Conservation (phyloP, 768 basidiomycete genomes). For the Strobilomyces dryophilus region DNA sequence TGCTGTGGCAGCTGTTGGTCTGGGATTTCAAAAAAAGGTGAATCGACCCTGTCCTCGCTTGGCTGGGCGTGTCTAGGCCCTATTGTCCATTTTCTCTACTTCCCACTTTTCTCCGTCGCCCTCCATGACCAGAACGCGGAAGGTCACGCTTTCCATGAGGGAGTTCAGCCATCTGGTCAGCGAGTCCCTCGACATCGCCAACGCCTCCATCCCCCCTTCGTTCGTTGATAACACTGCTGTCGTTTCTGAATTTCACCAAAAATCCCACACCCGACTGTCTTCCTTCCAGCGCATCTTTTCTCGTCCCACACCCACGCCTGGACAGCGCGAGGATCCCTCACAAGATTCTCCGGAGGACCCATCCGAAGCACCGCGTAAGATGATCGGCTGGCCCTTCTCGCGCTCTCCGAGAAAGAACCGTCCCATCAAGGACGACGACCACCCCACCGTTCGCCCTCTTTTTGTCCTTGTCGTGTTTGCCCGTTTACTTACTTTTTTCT, state of each 20-base stretch:
- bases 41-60: slow-evolving; percentile 21
- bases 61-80: not conserved
- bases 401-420: slow-evolving; percentile 23
- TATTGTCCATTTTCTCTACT: slow-evolving; percentile 1
- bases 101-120: not conserved
- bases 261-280: slow-evolving; percentile 15
- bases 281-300: slow-evolving; percentile 30
- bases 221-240: slow-evolving; percentile 21
- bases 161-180: slow-evolving; percentile 34
- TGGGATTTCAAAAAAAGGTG: slow-evolving; percentile 2
- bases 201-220: slow-evolving; percentile 9
- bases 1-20: not conserved
- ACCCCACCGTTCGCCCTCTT: slow-evolving; percentile 10
- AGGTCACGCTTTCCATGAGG: slow-evolving; percentile 26
- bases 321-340: slow-evolving; percentile 1
- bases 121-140: slow-evolving; percentile 26
- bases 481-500: slow-evolving; percentile 4
- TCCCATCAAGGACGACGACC: slow-evolving; percentile 3
- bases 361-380: slow-evolving; percentile 21
- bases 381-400: slow-evolving; percentile 29
- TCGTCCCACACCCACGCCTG: slow-evolving; percentile 19
- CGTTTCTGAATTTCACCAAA: slow-evolving; percentile 18
- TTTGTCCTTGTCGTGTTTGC: not conserved
- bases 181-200: slow-evolving; percentile 28
- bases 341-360: slow-evolving; percentile 10